Evolutionary conservation across 2,329 filamentous ascomycete species (phyloP).

Genomic region (Camillea tinctor): DNA sequence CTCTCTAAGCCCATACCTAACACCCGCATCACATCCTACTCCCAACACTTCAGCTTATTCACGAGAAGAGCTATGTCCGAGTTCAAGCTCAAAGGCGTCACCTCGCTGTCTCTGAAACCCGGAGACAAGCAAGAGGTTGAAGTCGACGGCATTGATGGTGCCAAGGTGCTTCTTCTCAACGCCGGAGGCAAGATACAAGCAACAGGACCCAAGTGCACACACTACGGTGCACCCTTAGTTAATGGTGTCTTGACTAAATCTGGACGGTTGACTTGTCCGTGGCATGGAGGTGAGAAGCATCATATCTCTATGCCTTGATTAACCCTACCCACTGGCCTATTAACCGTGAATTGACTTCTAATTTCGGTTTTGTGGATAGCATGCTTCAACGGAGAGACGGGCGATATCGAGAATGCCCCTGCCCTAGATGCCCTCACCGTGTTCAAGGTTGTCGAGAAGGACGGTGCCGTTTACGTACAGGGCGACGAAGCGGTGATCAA

Average conservation of each 20-base stretch:
- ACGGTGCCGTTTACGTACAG: constrained; percentile 80
- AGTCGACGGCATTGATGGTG: constrained; percentile 82
- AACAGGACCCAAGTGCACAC: constrained; percentile 78
- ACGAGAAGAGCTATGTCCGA: constrained; percentile 49
- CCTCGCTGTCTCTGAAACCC: constrained; percentile 70
- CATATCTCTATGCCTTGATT: not conserved
- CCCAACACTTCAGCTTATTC: constrained; percentile 17
- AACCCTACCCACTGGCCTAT: not conserved
- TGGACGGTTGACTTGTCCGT: constrained; percentile 87
- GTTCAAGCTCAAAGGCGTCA: constrained; percentile 74
- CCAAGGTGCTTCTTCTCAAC: constrained; percentile 84
- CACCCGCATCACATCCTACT: constrained; percentile 4
- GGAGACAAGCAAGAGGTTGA: constrained; percentile 87
- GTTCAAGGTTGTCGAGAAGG: constrained; percentile 77
- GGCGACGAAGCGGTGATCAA: constrained; percentile 80
- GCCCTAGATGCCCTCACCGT: constrained; percentile 82
- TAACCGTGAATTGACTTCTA: constrained; percentile 9
- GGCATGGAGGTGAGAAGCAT: constrained; percentile 76
- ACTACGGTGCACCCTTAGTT: constrained; percentile 87
- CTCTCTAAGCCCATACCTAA: constrained; percentile 7
- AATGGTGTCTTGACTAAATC: constrained; percentile 81
- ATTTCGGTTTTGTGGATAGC: constrained; percentile 50
- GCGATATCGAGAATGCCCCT: constrained; percentile 93
- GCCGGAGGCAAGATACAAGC: constrained; percentile 74
- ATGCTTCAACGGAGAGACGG: constrained; percentile 86